Base-by-base conservation (phyloP, 148 eudicot genomes). In the Camellia lanceoleosa region DNA sequence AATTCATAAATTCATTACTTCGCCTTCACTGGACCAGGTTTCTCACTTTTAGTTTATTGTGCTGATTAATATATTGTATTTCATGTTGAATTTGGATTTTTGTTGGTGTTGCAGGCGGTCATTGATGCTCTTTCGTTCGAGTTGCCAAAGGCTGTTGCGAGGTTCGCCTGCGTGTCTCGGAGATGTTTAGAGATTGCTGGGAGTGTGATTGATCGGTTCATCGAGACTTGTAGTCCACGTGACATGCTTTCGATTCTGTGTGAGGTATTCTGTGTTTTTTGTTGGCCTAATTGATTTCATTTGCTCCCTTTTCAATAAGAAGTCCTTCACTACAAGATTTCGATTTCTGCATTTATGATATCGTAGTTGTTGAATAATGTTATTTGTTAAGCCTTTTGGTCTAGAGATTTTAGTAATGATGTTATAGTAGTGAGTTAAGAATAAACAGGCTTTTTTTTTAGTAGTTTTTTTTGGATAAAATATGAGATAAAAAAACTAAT, bases 101-200 rank as follows among this genome's bases (percentile, higher is more conserved):
- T 65, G 11, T 54, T 63, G 69, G 55, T 6, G 49, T 43, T 87
- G 75, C 77, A 95, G 98, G 90, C 82, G 23, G 90, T 93, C 77
- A 66, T 95, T 74, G 98, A 95, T 85, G 91, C 86, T 5, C 87
- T 95, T 20, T 89, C 98, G 10, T 93, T 90, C 86, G 93, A 90
- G 88, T 71, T 93, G 84, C 97, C 93, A 19, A 90, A 92, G 81
- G 93, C 86, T n/a, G 84, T 83, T 79, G 92, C 94, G 66, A 86
- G 87, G 85, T 87, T 95, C 77, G 86, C 93, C 30, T 88, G 92
- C 68, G 82, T 81, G 51, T 95, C 98, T 19, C 74, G 12, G 42
- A 91, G 93, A 79, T 91, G 92, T 82, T 79, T 65, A 52, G 92
- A 87, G 82, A 80, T 92, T 79, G 91, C 91, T 76, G 89, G 82